These are phyloP conservation scores for Fusarium denticulatum DNA, from an alignment of 2,329 filamentous ascomycete genomes.

Conservation along the genomic window DNA sequence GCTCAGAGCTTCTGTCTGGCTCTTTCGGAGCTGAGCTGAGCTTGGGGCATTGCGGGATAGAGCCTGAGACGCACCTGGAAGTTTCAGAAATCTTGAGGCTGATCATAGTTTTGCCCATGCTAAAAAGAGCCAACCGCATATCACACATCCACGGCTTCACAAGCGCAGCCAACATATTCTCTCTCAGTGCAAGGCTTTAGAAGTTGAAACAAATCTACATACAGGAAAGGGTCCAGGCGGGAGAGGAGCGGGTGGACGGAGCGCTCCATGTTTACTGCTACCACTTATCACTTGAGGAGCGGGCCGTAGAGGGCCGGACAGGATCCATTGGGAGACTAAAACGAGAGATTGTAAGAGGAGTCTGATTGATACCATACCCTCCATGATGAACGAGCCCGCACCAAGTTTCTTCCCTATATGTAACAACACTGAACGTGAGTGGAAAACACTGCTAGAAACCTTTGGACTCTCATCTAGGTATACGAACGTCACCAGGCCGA, in stretches of 20 bases:
- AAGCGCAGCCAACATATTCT: not conserved
- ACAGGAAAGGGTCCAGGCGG: conserved; percentile 8
- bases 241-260: conserved; percentile 21
- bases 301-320: conserved; percentile 40
- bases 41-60: conserved; percentile 21
- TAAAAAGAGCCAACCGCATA: not conserved
- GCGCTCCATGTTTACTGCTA: conserved; percentile 15
- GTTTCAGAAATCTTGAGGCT: conserved; percentile 28
- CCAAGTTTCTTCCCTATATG: not conserved
- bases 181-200: not conserved
- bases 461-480: not conserved
- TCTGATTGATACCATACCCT: conserved; percentile 29
- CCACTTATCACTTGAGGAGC: conserved; percentile 31
- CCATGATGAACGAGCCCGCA: conserved; percentile 5
- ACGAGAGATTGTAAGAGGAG: conserved; percentile 10
- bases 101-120: conserved; percentile 8
- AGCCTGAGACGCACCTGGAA: conserved; percentile 24
- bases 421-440: not conserved
- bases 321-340: conserved; percentile 36
- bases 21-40: conserved; percentile 18
- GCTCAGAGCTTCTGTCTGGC: conserved; percentile 2
- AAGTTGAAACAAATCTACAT: not conserved
- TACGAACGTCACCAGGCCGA: conserved; percentile 21
- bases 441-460: conserved; percentile 8
- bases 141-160: not conserved